A percentile compares a stretch with the other conserved stretches of the same genome.
These are phyloP conservation scores for Cenococcum geophilum DNA, from an alignment of 495 filamentous ascomycete species.

Conservation along the genomic window DNA sequence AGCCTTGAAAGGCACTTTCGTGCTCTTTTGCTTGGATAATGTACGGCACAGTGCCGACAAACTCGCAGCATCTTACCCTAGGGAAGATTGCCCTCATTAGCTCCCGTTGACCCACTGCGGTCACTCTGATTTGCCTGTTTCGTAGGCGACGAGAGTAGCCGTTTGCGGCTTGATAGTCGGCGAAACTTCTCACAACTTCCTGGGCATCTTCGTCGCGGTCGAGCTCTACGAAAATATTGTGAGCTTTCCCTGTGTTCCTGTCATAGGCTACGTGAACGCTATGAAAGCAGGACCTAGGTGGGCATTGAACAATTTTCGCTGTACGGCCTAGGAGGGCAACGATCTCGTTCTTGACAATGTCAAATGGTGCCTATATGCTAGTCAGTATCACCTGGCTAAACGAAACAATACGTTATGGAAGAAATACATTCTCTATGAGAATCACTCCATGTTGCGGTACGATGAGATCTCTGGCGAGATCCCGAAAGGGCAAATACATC, in stretches of 20 bases:
- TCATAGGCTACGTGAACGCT: background rate
- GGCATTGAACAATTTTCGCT: background rate
- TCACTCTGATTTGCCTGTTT: background rate
- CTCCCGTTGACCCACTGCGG: background rate
- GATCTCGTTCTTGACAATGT: slow-evolving; percentile 5
- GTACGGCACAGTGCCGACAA: background rate
- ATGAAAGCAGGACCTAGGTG: background rate
- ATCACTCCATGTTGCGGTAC: background rate
- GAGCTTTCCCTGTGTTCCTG: background rate
- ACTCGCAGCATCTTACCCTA: background rate
- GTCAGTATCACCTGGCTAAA: background rate
- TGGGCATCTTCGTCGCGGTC: background rate
- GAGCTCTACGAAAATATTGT: background rate
- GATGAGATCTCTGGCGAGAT: background rate
- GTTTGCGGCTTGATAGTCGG: background rate
- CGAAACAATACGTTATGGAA: background rate
- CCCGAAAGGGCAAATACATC: background rate
- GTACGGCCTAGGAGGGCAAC: slow-evolving; percentile 1
- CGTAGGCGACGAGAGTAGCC: background rate
- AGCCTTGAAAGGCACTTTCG: background rate
- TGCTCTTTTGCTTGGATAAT: background rate
- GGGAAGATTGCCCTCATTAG: background rate
- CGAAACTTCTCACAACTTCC: background rate
- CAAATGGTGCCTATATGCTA: slow-evolving; percentile 4
- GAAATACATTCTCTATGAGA: slow-evolving; percentile 3